A percentile compares a stretch with the other conserved stretches of the same genome.
Evolutionary conservation across 306 rosid species (phyloP).

Genomic region (Rosa rugosa): DNA sequence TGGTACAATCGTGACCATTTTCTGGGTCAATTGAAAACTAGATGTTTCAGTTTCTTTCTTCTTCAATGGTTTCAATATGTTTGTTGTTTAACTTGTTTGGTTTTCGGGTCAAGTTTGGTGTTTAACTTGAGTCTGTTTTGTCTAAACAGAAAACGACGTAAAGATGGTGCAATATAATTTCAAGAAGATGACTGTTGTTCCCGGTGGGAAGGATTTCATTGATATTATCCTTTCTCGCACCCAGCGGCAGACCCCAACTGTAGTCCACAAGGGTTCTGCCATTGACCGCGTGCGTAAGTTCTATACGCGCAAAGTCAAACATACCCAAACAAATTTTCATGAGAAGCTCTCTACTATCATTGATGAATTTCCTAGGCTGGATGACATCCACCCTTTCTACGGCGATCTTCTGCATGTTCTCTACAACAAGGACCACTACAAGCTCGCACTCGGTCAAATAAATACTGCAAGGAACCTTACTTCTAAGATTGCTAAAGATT

Average conservation of each 20-base stretch:
- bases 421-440: slow-evolving; percentile 10
- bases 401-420: slow-evolving; percentile 7
- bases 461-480: slow-evolving; percentile 3
- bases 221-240: neutral
- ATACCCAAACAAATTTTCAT: slow-evolving; percentile 4
- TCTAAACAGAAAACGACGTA: neutral
- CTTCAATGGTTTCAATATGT: no score
- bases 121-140: neutral
- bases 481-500: slow-evolving; percentile 69
- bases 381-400: slow-evolving; percentile 9
- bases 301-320: neutral
- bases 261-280: slow-evolving; percentile 8
- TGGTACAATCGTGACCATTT: no score
- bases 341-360: slow-evolving; percentile 4
- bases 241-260: slow-evolving; percentile 9
- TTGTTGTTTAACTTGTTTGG: neutral
- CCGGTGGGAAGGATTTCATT: slow-evolving; percentile 2
- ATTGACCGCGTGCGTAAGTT: neutral
- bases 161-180: slow-evolving; percentile 11
- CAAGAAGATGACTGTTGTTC: slow-evolving; percentile 9
- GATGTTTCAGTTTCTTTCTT: no score
- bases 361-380: slow-evolving; percentile 1
- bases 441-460: neutral
- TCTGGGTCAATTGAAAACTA: no score
- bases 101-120: neutral